Evolutionary conservation across 169 alveolate genomes (phyloP), one percentile per base, ranked within the genome.

Genomic region (Babesia ovis): DNA sequence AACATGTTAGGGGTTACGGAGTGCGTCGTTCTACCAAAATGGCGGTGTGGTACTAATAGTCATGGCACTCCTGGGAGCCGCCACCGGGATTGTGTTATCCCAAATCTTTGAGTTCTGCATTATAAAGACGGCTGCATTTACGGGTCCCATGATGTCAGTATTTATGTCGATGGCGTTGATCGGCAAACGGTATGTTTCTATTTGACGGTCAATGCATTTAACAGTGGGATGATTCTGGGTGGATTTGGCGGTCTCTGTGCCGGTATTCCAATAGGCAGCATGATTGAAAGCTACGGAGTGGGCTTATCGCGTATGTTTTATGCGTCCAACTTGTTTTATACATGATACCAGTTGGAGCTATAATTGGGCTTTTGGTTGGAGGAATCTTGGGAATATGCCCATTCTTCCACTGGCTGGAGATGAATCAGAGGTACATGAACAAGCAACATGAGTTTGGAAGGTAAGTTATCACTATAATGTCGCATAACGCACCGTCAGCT

Each of bases 341-440:
- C 43, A 20, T 18, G 4, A 2, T 3, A 43, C 45, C 58, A 74
- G 85, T 74, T 25, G 77, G 79, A 25, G 77, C 72, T 22, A 51
- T 74, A 14, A 35, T 74, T 4, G 76, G 76, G 1, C 35, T 61
- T 0, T 55, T 66, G 37, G 59, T 67, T n/a, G 85, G 85, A 5
- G 46, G 58, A 23, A 66, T 61, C 9, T 25, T 74, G 56, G 85
- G 85, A 20, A 18, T 74, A 9, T 50, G 58, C 60, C 85, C 85
- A n/a, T 56, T 74, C 69, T 74, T 61, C 85, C 25, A 37, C 60
- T 5, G 32, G 39, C 43, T 74, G 59, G 77, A 74, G 4, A 59
- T 66, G 64, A 74, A 74, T 58, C 83, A 72, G 66, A 80, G 83
- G 31, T 72, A 72, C 54, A 39, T 61, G 67, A 57, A 72, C 67